Conservation (phyloP, 2,329 filamentous ascomycete genomes). For the Colletotrichum coccodes region DNA sequence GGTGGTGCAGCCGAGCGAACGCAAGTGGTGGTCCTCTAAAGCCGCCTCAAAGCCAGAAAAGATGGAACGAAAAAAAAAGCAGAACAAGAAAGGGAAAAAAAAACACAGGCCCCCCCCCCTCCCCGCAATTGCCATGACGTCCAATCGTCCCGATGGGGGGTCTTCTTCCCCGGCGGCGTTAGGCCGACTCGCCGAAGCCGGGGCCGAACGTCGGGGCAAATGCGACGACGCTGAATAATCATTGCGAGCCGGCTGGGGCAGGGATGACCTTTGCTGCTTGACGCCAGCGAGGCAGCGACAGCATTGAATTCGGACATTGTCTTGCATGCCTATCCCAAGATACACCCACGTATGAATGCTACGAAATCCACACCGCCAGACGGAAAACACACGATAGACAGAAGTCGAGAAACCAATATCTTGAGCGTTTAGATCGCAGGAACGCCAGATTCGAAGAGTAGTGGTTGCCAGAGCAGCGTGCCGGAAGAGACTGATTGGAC, state of each 20-base stretch:
- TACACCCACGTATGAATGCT: background rate
- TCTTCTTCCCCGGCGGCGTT: conserved; percentile 21
- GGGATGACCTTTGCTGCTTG: conserved; percentile 7
- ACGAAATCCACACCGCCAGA: background rate
- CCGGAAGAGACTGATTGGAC: conserved; percentile 11
- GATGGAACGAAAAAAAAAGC: background rate
- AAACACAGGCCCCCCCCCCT: conserved; percentile 4
- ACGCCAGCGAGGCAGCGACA: conserved; percentile 20
- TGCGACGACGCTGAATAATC: conserved; percentile 29
- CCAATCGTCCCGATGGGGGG: conserved; percentile 15
- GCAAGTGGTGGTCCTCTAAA: conserved; percentile 1
- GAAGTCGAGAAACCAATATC: background rate
- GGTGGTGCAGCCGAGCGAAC: conserved; percentile 2
- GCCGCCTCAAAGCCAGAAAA: background rate
- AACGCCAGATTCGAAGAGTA: background rate
- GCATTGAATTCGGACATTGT: background rate
- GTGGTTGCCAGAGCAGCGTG: conserved; percentile 12
- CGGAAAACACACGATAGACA: background rate
- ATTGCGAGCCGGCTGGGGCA: conserved; percentile 3
- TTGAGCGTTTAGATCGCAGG: background rate
- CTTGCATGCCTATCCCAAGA: conserved; percentile 15
- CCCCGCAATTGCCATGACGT: conserved; percentile 25
- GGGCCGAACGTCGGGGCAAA: conserved; percentile 24
- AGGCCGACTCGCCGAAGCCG: conserved; percentile 31
- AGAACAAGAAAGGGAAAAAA: conserved; percentile 1